Evolutionary conservation across 2,329 filamentous ascomycete genomes (phyloP).

Genomic region (Tolypocladium endophyticum): DNA sequence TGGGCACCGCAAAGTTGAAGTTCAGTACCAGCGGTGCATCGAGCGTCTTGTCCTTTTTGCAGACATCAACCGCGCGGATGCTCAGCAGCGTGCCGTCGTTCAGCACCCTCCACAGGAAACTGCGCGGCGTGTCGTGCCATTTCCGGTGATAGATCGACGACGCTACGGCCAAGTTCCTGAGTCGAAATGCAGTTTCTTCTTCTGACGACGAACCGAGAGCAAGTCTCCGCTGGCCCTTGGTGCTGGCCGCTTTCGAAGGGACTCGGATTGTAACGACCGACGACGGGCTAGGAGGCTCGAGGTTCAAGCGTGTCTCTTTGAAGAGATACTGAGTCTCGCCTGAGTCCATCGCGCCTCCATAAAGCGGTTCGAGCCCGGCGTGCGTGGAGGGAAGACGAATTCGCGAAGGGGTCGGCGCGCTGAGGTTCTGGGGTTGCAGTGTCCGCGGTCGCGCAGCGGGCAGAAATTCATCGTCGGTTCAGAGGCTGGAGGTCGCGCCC

Average conservation of each 20-base stretch:
- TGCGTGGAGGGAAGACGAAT: constrained; percentile 4
- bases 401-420: not conserved
- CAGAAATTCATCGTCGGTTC: constrained; percentile 17
- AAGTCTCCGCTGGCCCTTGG: constrained; percentile 29
- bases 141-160: constrained; percentile 78
- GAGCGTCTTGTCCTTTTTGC: constrained; percentile 50
- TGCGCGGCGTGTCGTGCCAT: constrained; percentile 65
- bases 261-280: constrained; percentile 63
- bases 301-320: constrained; percentile 78
- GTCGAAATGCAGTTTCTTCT: constrained; percentile 65
- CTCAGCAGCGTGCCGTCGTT: constrained; percentile 73
- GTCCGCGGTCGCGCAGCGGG: constrained; percentile 18
- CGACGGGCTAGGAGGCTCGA: constrained; percentile 60
- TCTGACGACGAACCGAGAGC: constrained; percentile 31
- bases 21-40: constrained; percentile 69
- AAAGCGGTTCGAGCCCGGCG: constrained; percentile 13
- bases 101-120: constrained; percentile 83
- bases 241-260: constrained; percentile 40
- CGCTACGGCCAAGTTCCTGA: constrained; percentile 62
- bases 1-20: constrained; percentile 63
- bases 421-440: constrained; percentile 5
- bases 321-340: constrained; percentile 57
- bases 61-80: constrained; percentile 73
- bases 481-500: constrained; percentile 10
- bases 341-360: constrained; percentile 62